These are phyloP conservation scores for Purpureocillium takamizusanense DNA, from an alignment of 2,329 filamentous ascomycete species.

Conservation along the genomic window DNA sequence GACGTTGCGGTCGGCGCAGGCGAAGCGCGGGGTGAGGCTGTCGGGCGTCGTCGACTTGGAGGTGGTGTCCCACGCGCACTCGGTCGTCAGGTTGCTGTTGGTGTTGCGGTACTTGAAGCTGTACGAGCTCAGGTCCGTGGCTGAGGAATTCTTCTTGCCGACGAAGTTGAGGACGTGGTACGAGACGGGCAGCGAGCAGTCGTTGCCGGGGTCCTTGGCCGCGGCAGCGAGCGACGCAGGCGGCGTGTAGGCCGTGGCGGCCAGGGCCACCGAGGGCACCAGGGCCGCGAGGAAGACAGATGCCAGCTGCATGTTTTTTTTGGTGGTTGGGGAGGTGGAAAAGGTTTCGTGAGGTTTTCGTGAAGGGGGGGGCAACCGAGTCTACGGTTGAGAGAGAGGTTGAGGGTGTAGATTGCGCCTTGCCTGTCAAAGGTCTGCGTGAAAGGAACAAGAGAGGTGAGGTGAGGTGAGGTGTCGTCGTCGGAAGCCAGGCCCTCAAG, in stretches of 20 bases:
- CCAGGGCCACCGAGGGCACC: conserved; percentile 10
- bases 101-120: conserved; percentile 32
- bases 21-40: conserved; percentile 25
- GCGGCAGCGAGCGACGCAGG: conserved; percentile 14
- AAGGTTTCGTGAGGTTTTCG: no score
- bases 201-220: conserved; percentile 13
- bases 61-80: conserved; percentile 33
- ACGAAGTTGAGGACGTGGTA: conserved; percentile 30
- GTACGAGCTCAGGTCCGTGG: conserved; percentile 18
- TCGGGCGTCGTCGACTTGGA: conserved; percentile 24
- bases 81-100: conserved; percentile 28
- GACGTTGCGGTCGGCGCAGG: conserved; percentile 30
- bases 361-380: no score
- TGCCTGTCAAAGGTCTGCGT: no score
- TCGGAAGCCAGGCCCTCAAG: no score
- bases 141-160: conserved; percentile 22
- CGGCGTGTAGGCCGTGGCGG: conserved; percentile 16
- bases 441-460: no score
- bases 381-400: no score
- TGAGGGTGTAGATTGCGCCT: no score
- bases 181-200: conserved; percentile 26
- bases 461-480: no score
- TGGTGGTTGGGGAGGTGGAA: not conserved
- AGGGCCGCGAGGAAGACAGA: conserved; percentile 2
- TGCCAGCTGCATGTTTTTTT: conserved; percentile 5